Base-by-base conservation (phyloP, 306 rosid species). In the Gynostemma pentaphyllum region DNA sequence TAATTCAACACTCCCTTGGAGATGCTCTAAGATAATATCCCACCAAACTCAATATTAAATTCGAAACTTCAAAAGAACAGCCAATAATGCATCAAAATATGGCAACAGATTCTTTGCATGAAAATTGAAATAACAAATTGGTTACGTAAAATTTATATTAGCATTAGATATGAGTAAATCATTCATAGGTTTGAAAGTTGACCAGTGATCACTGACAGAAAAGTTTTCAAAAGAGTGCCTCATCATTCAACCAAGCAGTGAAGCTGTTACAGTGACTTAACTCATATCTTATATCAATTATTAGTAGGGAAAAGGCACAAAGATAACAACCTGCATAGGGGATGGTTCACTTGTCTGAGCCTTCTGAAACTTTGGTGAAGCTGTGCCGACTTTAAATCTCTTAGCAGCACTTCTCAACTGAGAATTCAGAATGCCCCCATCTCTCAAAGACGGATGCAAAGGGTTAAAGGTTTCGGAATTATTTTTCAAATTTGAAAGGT, bases 1-100 rank as follows among this genome's bases (percentile, higher is more conserved):
- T 44, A 64, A 40, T 65, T 64, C 12, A 18, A 55, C 48, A 63
- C 70, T 70, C 59, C 75, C 60, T 36, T 64, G 30, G 69, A 28
- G 29, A 73, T 65, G 73, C 79, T 72, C 52, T 42, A 68, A 69
- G 47, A 34, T 63, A 27, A 68, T 18, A 57, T 45, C 46, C 22
- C 30, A 68, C 32, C 67, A 77, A 72, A 53, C 74, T 54, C 36
- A 76, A 56, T 40, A 73, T 69, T 32, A 75, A 68, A 75, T 41
- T 40, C 45, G 41, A 27, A 29, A 16, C 67, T 21, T 28, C 46
- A 29, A n/a, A 26, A 61, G 62, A 77, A 42, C 19, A 47, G 26
- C 5, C 45, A 23, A 52, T 15, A 42, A 53, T 21, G 36, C 23
- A 32, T 14, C 16, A 22, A 13, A 69, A 30, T 21, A 68, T 7